Conservation (phyloP, 371 early-diverging fungal species). For the Apophysomyces ossiformis region DNA sequence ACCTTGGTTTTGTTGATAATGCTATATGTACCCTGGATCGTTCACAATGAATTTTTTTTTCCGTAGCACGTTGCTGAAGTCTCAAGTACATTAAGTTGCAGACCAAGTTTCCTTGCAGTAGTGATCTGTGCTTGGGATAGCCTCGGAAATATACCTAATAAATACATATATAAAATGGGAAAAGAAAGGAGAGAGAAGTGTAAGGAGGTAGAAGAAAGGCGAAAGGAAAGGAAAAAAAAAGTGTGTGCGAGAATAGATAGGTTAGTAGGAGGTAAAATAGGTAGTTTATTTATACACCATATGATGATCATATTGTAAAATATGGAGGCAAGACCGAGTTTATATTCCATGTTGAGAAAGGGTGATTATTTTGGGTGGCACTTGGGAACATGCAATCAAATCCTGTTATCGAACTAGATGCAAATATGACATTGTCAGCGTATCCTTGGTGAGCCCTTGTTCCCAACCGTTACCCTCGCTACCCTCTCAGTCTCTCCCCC, state of each 20-base stretch:
- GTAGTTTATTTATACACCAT: not conserved
- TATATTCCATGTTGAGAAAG: conserved; percentile 3
- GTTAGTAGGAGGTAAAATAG: not conserved
- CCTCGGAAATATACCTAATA: no score
- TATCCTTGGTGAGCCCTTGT: not conserved
- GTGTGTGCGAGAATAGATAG: not conserved
- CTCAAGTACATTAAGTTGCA: no score
- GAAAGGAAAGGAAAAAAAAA: not conserved
- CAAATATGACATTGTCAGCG: not conserved
- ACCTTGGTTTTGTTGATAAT: no score
- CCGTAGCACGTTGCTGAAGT: no score
- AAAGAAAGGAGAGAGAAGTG: not conserved
- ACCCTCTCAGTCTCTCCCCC: not conserved
- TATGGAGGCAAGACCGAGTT: not conserved
- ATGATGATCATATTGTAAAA: not conserved
- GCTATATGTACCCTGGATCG: no score
- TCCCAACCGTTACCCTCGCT: no score
- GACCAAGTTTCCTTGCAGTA: not conserved
- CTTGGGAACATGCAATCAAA: not conserved
- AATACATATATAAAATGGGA: not conserved
- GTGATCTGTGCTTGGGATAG: conserved; percentile 4
- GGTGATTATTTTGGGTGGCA: conserved; percentile 4
- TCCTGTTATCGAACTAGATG: not conserved
- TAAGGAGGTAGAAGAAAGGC: not conserved
- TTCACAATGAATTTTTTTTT: no score